Base-by-base conservation (phyloP, 2,329 filamentous ascomycete species). In the Ophiobolus disseminans region DNA sequence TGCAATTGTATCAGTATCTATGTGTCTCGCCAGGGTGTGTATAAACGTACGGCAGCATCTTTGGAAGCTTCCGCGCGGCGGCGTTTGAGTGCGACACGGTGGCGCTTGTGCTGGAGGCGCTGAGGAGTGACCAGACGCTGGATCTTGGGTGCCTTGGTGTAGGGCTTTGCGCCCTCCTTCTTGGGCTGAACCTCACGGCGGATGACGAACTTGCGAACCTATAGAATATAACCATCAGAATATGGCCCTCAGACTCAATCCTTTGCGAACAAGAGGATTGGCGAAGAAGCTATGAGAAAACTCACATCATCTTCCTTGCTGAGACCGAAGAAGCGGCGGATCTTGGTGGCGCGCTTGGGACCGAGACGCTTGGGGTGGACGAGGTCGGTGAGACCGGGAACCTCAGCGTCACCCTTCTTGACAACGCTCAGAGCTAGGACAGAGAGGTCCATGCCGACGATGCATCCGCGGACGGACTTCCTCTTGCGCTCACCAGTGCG, bases 301-400 rank as follows among this genome's bases (percentile, higher is more conserved):
- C 90, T 86, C 89, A 97, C 93, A 90, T 99, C 94, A 86, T 99
- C 94, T 88, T 97, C 92, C 92, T 97, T 97, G 90, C 88, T 93
- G 86, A 99, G 90, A 84, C 91, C 88, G 85, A 97, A 99, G 89
- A 99, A 99, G 79, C 87, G 89, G 81, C 93, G 91, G 83, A 99
- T 97, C 91, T 97, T 99, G 84, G 91, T 96, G 77, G 94, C 94
- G 76, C 94, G 90, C 92, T 99, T 99, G 84, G 94, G 94, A 73
- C 94, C 94, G 76, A 99, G 90, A 75, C 94, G 90, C 90, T 99
- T 99, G 80, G 94, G 94, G 86, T 96, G 90, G 76, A 97, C 91
- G 78, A 89, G 86, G 80, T 99, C 94, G 84, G 94, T 99, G 67
- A 99, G 82, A 75, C 94, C 94, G 78, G 94, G 93, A 77, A 99